Base-by-base conservation (phyloP, 441 rosid genomes). In the Corymbia citriodora region DNA sequence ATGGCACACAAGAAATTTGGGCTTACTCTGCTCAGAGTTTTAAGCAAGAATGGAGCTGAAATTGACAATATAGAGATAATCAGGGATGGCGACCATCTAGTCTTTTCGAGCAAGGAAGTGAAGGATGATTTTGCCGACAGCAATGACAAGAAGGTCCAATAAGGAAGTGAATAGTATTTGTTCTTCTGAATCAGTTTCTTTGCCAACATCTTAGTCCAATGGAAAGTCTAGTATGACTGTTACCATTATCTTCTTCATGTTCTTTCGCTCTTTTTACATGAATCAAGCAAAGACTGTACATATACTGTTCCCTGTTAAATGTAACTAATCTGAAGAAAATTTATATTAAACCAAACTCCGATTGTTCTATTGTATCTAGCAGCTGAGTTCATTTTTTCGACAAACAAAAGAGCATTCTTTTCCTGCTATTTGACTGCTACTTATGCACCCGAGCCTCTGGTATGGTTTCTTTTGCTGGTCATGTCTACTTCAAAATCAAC, bases 11-110 rank as follows among this genome's bases (percentile, higher is more conserved):
- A 52, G 91, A 90, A 87, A 57, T 90, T 68, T 1, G 86, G 91
- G 72, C 33, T 90, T 36, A 10, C 70, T 68, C 17, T 83, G 48
- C 61, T 15, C n/a, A 90, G 57, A 82, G 74, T 90, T 57, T 53
- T 55, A 8, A 87, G 72, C 31, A 79, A 54, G 14, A 88, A 55
- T 19, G 89, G 89, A 15, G 91, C 91, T 5, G 91, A 87, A 81
- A 59, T 90, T 21, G 89, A 90, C 9, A 87, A 90, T 48, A 16
- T 87, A 40, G 89, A 19, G 3, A 87, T 87, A 49, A 55, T 90
- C 40, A 90, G 89, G 68, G 89, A 90, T 36, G 89, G 89, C 3
- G 87, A 90, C 40, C 89, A 54, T n/a, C 89, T 90, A 6, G 72
- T 87, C 54, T 36, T 87, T 54, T 31, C 53, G 57, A 79, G 85